Evolutionary conservation across 495 filamentous ascomycete species (phyloP).

Genomic region (Aspergillus wentii): DNA sequence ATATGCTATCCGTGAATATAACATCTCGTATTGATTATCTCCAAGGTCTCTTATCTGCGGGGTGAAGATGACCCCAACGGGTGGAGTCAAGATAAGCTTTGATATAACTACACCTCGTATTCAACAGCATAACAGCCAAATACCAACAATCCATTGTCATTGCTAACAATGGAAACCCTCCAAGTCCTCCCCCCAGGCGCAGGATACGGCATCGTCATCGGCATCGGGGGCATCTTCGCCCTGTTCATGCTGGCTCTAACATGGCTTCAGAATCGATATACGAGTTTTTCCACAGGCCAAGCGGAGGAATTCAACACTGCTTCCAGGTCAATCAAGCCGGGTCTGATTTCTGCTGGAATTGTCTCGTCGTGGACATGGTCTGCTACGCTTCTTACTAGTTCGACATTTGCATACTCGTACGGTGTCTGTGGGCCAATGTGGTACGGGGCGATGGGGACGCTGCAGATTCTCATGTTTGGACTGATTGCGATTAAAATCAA

Average conservation of each 20-base stretch:
- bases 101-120: no score
- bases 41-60: no score
- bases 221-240: slow-evolving; percentile 43
- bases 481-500: slow-evolving; percentile 40
- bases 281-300: slow-evolving; percentile 36
- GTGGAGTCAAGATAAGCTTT: no score
- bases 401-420: slow-evolving; percentile 44
- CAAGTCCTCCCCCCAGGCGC: slow-evolving; percentile 25
- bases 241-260: slow-evolving; percentile 40
- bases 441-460: slow-evolving; percentile 37
- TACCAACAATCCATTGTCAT: no score
- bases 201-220: slow-evolving; percentile 46
- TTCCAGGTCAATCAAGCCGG: slow-evolving; percentile 41
- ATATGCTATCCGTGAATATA: no score
- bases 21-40: no score
- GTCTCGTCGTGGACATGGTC: slow-evolving; percentile 45
- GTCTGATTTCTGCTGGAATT: slow-evolving; percentile 44
- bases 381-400: slow-evolving; percentile 38
- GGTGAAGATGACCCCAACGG: no score
- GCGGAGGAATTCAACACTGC: slow-evolving; percentile 50
- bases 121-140: no score
- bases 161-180: no score
- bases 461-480: slow-evolving; percentile 40
- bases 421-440: slow-evolving; percentile 46
- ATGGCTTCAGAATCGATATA: slow-evolving; percentile 43